phyloP scores from a whole-genome alignment of 192 early-diverging fungal genomes.

The Umbelopsis vinacea region DNA sequence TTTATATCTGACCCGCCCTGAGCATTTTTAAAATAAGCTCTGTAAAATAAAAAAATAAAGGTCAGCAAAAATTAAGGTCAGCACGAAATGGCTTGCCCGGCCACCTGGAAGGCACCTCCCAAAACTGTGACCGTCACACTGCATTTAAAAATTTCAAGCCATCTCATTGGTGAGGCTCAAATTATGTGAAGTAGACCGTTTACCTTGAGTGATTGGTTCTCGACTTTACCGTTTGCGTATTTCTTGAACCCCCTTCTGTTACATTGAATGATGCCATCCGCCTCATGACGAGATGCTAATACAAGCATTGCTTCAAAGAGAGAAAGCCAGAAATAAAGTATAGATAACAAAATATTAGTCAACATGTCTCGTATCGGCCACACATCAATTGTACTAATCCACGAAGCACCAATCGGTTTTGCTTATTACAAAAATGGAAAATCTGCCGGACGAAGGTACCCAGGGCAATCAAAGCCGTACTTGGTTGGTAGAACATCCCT shows the following conservation, averaged over 20 bases:
- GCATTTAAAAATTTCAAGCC: not conserved
- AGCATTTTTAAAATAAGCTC: too few species aligned
- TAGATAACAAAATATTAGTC: too few species aligned
- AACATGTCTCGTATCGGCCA: too few species aligned
- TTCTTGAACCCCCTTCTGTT: too few species aligned
- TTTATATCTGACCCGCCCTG: not conserved
- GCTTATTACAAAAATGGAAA: constrained; percentile 8
- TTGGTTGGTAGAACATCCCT: too few species aligned
- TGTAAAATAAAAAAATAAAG: too few species aligned
- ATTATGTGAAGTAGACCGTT: not conserved
- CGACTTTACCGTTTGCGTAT: too few species aligned
- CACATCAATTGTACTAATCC: not conserved
- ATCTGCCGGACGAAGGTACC: not conserved
- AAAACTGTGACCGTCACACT: constrained; percentile 18
- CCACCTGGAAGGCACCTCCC: constrained; percentile 16
- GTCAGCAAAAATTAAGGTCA: not conserved
- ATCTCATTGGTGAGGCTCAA: not conserved
- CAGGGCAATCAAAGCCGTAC: not conserved
- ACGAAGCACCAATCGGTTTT: constrained; percentile 10
- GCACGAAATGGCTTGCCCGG: not conserved
- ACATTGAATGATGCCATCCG: too few species aligned
- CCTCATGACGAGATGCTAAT: too few species aligned
- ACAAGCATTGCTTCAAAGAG: too few species aligned
- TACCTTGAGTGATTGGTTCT: too few species aligned
- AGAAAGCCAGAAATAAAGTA: too few species aligned